These are phyloP conservation scores for Pythium dissimile DNA, from an alignment of 352 stramenopile genomes.

Conservation along the genomic window DNA sequence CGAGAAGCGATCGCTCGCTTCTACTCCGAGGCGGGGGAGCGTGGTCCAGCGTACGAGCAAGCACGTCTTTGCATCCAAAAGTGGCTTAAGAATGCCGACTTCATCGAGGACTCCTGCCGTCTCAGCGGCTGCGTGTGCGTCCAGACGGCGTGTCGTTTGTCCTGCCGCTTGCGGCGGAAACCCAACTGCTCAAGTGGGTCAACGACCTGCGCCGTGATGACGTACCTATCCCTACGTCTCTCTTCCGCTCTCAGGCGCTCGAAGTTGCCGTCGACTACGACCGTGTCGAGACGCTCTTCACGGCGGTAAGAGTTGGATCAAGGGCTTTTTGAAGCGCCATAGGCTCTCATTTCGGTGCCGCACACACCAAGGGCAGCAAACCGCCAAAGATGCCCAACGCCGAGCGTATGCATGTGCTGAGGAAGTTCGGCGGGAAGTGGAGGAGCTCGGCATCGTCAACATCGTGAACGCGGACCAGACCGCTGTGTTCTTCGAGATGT, in stretches of 20 bases:
- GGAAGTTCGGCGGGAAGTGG: no score
- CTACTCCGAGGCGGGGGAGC: neutral
- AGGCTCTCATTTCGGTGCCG: neutral
- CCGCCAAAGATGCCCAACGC: neutral
- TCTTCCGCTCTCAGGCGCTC: neutral
- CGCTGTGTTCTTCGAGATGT: no score
- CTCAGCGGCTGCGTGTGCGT: neutral
- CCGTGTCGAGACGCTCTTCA: neutral
- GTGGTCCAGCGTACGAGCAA: neutral
- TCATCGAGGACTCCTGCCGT: neutral
- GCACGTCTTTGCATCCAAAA: neutral
- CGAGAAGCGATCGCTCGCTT: neutral
- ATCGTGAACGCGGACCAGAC: no score
- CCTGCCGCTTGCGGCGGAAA: neutral
- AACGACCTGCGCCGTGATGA: neutral
- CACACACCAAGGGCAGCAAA: neutral
- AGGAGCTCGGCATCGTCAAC: no score
- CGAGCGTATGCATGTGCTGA: neutral
- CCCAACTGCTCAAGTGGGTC: neutral
- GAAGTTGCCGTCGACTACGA: neutral
- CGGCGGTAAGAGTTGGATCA: neutral
- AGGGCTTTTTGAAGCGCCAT: neutral
- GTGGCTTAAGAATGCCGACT: neutral
- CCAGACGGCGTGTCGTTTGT: neutral
- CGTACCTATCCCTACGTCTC: neutral